Conservation (phyloP, 2,329 filamentous ascomycete genomes). For the Fusarium decemcellulare region DNA sequence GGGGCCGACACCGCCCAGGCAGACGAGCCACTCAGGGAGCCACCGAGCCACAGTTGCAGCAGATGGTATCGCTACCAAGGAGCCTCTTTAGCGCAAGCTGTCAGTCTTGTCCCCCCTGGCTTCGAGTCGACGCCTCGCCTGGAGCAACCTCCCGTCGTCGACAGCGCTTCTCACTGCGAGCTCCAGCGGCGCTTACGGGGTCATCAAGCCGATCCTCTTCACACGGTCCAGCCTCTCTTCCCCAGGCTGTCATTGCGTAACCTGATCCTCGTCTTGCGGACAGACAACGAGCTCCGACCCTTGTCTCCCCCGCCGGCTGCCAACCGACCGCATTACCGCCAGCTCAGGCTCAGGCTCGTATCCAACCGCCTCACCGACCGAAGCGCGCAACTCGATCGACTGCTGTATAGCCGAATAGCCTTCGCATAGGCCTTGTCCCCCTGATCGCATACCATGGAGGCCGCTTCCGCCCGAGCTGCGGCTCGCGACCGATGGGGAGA, state of each 20-base stretch:
- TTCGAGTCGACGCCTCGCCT: neutral
- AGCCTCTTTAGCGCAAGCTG: constrained; percentile 14
- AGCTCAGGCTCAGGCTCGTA: constrained; percentile 19
- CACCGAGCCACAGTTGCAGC: constrained; percentile 12
- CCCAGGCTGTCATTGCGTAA: constrained; percentile 18
- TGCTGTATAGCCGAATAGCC: neutral
- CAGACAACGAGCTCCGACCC: constrained; percentile 23
- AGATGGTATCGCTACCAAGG: constrained; percentile 6
- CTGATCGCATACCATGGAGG: constrained; percentile 77
- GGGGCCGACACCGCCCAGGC: neutral
- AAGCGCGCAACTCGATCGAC: constrained; percentile 16
- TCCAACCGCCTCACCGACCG: constrained; percentile 9
- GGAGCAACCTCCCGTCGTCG: neutral
- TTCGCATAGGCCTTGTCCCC: neutral
- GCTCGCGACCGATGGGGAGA: constrained; percentile 94
- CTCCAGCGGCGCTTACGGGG: neutral
- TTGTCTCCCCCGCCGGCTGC: constrained; percentile 23
- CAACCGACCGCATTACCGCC: constrained; percentile 15
- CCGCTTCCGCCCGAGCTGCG: constrained; percentile 94
- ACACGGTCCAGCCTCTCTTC: neutral
- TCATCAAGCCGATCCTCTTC: neutral
- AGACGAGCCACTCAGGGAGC: constrained; percentile 5
- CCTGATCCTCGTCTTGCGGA: constrained; percentile 25
- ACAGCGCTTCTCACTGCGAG: neutral
- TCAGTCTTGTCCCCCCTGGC: constrained; percentile 12